Base-by-base conservation (phyloP, 164 flowering plant species). In the Nymphaea thermarum region DNA sequence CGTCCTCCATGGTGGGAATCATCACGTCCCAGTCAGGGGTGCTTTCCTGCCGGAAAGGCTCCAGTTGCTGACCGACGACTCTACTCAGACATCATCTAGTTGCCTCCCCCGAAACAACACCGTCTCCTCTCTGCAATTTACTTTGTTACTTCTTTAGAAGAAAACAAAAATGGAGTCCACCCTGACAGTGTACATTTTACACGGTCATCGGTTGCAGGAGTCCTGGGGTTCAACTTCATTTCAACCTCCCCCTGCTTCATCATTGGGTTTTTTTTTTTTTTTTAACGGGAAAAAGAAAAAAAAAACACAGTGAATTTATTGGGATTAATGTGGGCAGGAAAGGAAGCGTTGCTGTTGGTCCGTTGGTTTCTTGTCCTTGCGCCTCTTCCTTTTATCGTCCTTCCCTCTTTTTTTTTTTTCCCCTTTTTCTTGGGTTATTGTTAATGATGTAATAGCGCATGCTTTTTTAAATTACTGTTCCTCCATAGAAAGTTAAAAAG, bases 1-100 rank as follows among this genome's bases (percentile, higher is more conserved):
- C 98, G 4, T 87, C 98, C 17, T 76, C 96, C 74, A 84, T 91
- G 95, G 95, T 94, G 18, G 91, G 78, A 36, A 16, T 91, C 55
- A 88, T 94, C 17, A 94, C 98, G 53, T 70, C 89, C 12, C 79
- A 79, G 66, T 88, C 96, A n/a, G 98, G 98, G 62, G 85, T 73
- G 60, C 97, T 89, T 36, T 53, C 73, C 44, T 93, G 98, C 83
- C 87, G 90, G 66, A 78, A 82, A 45, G 85, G 87, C 59, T 67
- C 65, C 10, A 77, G 63, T n/a, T 93, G 96, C 85, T 87, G 82
- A 77, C 55, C 43, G 51, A 42, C 53, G 42, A 25, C 36, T 25
- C 36, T 25, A 66, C 47, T n/a, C 5, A 1, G 45, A 15, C 43
- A 8, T 18, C 53, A 25, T 64, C 42, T 66, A 16, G 36, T 25